These are phyloP conservation scores for Peronospora destructor DNA, from an alignment of 352 stramenopile genomes.

Conservation along the genomic window DNA sequence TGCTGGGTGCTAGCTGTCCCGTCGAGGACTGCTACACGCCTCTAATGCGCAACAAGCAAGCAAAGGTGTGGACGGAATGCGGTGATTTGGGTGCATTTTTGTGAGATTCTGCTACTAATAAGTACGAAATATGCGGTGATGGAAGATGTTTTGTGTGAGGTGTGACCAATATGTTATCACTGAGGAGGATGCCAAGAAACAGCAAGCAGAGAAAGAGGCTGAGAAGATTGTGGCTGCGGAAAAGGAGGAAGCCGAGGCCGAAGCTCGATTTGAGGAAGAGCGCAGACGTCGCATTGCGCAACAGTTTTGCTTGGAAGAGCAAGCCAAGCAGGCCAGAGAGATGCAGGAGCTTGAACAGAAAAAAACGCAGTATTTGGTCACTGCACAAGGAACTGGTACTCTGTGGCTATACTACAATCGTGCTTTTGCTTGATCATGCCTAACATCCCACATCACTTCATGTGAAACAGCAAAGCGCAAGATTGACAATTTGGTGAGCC, in stretches of 20 bases:
- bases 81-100: background rate
- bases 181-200: constrained; percentile 57
- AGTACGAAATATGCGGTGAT: background rate
- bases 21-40: constrained; percentile 68
- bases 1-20: constrained; percentile 62
- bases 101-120: background rate
- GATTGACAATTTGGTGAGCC: constrained; percentile 21
- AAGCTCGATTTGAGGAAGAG: constrained; percentile 32
- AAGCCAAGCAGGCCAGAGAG: constrained; percentile 47
- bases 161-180: constrained; percentile 72
- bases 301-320: constrained; percentile 63
- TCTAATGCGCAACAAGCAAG: constrained; percentile 71
- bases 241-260: constrained; percentile 32
- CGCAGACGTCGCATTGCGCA: constrained; percentile 43
- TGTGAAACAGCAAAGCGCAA: constrained; percentile 41
- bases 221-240: constrained; percentile 38
- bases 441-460: background rate
- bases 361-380: constrained; percentile 4
- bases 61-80: constrained; percentile 25
- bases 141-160: constrained; percentile 77
- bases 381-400: constrained; percentile 25
- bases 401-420: background rate
- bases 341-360: constrained; percentile 36
- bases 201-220: constrained; percentile 36
- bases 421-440: background rate